Conservation (phyloP, 2,329 filamentous ascomycete genomes). For the Canariomyces notabilis region DNA sequence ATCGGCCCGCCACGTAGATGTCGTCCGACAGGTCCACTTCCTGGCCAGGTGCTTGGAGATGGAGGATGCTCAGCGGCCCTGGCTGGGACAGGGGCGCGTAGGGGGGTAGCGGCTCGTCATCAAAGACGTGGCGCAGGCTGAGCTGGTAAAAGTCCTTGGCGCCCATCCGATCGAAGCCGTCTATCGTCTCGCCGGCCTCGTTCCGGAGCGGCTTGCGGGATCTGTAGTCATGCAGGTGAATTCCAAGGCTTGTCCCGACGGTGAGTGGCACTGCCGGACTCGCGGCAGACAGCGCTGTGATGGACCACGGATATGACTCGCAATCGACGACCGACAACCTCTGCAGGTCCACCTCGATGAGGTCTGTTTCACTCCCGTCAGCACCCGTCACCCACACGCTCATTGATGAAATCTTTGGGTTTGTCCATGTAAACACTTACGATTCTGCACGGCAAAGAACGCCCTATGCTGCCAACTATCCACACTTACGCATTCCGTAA, state of each 20-base stretch:
- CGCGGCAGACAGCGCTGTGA: slow-evolving; percentile 74
- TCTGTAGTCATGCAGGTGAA: slow-evolving; percentile 79
- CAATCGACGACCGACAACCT: slow-evolving; percentile 65
- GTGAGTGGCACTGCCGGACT: slow-evolving; percentile 66
- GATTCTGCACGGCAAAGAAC: slow-evolving; percentile 74
- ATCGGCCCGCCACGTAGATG: slow-evolving; percentile 84
- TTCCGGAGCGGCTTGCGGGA: slow-evolving; percentile 31
- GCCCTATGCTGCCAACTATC: slow-evolving; percentile 62
- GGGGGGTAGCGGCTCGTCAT: slow-evolving; percentile 46
- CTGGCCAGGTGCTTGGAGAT: slow-evolving; percentile 57
- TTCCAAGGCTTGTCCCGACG: slow-evolving; percentile 73
- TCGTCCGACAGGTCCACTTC: slow-evolving; percentile 60
- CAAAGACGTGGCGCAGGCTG: slow-evolving; percentile 39
- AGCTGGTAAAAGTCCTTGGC: slow-evolving; percentile 30
- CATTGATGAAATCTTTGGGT: neutral
- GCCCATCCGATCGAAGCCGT: slow-evolving; percentile 27
- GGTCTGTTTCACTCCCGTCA: slow-evolving; percentile 35
- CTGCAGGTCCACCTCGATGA: slow-evolving; percentile 77
- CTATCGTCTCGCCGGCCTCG: slow-evolving; percentile 35
- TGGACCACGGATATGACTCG: slow-evolving; percentile 71
- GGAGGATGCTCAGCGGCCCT: slow-evolving; percentile 76
- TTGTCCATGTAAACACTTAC: slow-evolving; percentile 37
- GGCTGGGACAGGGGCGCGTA: slow-evolving; percentile 75
- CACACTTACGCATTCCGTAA: slow-evolving; percentile 79
- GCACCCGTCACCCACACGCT: neutral